Percentiles rank a stretch among this genome's conserved stretches.
Evolutionary conservation across 169 alveolate genomes (phyloP).

Genomic region (Hammondia hammondi): DNA sequence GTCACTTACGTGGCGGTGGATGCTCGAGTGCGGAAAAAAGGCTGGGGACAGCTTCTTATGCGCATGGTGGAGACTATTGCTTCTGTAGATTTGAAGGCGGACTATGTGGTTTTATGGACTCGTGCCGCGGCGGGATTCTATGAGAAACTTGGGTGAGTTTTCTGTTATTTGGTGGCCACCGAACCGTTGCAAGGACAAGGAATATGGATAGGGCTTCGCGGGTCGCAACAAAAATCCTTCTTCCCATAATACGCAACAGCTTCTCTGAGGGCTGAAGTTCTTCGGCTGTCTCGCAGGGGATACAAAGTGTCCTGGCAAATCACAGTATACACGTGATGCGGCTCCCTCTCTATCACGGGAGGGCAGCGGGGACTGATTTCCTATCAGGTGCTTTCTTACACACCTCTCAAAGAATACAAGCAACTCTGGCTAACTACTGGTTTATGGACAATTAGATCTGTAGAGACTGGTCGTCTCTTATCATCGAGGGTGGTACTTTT

Average conservation of each 20-base stretch:
- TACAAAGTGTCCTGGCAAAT: no score
- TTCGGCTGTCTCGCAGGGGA: no score
- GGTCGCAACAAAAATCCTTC: no score
- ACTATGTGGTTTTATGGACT: not conserved
- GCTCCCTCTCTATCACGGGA: no score
- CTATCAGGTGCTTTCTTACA: not conserved
- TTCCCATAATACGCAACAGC: no score
- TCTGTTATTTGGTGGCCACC: not conserved
- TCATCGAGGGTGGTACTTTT: not conserved
- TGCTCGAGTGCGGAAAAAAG: not conserved
- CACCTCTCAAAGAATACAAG: not conserved
- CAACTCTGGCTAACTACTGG: not conserved
- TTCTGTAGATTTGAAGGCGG: not conserved
- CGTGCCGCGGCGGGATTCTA: conserved; percentile 5
- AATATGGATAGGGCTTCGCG: no score
- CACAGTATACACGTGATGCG: no score
- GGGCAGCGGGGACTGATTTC: no score
- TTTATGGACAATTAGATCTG: no score
- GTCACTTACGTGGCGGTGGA: not conserved
- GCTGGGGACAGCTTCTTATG: conserved; percentile 26
- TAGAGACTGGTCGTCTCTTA: not conserved
- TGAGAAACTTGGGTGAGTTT: not conserved
- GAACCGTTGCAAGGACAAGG: no score
- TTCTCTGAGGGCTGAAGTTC: no score
- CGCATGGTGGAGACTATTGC: conserved; percentile 18